Percentiles rank a stretch among this genome's conserved stretches.
phyloP scores from a whole-genome alignment of 2,329 filamentous ascomycete species.

The Calonectria pteridis region DNA sequence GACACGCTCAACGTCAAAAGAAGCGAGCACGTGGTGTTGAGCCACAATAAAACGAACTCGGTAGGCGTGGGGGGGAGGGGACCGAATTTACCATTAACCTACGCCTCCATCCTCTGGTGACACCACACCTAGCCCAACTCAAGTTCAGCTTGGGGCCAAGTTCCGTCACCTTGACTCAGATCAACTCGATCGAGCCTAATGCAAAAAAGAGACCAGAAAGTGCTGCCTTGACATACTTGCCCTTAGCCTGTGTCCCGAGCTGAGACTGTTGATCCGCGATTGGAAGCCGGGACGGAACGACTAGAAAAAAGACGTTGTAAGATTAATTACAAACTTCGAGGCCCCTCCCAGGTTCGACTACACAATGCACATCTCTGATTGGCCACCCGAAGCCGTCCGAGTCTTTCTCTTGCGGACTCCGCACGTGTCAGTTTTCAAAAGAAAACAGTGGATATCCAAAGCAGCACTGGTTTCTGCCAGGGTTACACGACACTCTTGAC shows the following conservation, averaged over 20 bases:
- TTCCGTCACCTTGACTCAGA: not conserved
- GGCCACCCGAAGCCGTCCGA: not conserved
- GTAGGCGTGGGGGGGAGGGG: constrained; percentile 29
- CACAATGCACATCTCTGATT: not conserved
- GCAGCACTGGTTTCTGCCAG: not conserved
- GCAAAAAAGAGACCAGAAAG: not conserved
- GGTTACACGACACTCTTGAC: not conserved
- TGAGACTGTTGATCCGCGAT: not conserved
- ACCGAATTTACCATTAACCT: not conserved
- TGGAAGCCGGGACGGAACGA: not conserved
- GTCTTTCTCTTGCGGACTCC: not conserved
- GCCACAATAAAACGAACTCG: constrained; percentile 22
- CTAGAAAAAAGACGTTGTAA: not conserved
- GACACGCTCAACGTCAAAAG: constrained; percentile 26
- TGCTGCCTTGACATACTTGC: not conserved
- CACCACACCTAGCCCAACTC: not conserved
- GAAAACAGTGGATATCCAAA: not conserved
- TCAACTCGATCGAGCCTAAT: not conserved
- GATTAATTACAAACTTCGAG: not conserved
- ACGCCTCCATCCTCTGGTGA: not conserved
- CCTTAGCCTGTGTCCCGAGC: not conserved
- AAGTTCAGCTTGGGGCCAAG: not conserved
- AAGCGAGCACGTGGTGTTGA: constrained; percentile 43
- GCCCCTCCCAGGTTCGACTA: not conserved
- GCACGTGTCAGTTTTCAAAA: not conserved